These are phyloP conservation scores for Pythium phragmitis DNA, from an alignment of 352 stramenopile species.

Conservation along the genomic window DNA sequence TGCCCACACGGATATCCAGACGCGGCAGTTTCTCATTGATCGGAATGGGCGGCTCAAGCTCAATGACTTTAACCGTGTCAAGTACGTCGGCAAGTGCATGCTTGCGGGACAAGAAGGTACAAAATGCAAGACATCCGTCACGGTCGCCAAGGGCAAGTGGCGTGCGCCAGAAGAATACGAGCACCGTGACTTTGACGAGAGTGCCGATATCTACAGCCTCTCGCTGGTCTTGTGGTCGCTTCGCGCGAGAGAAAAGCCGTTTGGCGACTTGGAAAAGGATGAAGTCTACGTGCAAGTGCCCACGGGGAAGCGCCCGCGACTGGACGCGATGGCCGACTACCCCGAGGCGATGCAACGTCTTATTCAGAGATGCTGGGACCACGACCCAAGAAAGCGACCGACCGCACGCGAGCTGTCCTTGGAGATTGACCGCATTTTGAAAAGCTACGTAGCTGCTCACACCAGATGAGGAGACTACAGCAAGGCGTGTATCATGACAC, in stretches of 20 bases:
- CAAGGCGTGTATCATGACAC: not conserved
- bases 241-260: conserved; percentile 49
- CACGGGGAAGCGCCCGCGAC: conserved; percentile 39
- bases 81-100: conserved; percentile 52
- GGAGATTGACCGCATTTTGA: conserved; percentile 57
- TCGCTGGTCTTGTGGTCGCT: conserved; percentile 69
- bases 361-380: conserved; percentile 54
- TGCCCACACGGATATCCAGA: conserved; percentile 78
- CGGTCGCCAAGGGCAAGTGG: conserved; percentile 78
- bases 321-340: conserved; percentile 56
- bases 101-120: conserved; percentile 37
- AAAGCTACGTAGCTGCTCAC: conserved; percentile 12
- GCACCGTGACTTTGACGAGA: conserved; percentile 45
- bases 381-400: conserved; percentile 47
- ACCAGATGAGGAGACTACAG: not conserved
- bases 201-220: conserved; percentile 69
- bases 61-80: conserved; percentile 85
- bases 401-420: conserved; percentile 44
- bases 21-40: conserved; percentile 79
- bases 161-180: conserved; percentile 73
- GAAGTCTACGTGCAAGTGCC: conserved; percentile 61
- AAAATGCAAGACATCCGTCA: conserved; percentile 62
- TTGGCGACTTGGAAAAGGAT: conserved; percentile 36
- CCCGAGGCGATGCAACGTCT: conserved; percentile 62
- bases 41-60: conserved; percentile 48